A percentile compares a stretch with the other conserved stretches of the same genome.
Evolutionary conservation across 441 rosid genomes (phyloP).

Genomic region (Populus hybrid): DNA sequence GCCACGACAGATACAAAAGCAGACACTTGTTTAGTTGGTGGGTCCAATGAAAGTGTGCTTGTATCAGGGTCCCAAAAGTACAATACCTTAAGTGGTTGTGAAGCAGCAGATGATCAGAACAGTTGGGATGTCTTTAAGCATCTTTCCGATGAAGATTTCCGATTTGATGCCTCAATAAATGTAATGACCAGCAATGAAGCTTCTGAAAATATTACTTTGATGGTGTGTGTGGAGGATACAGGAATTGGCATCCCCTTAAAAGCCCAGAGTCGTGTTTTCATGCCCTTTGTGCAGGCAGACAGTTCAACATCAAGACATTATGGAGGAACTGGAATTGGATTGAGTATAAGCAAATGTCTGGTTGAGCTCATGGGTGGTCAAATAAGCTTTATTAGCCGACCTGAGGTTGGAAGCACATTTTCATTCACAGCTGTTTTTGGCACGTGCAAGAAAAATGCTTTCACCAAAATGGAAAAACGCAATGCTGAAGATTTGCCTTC

Average conservation of each 20-base stretch:
- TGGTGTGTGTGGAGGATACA: conserved; percentile 90
- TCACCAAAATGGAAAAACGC: conserved; percentile 41
- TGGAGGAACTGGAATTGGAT: conserved; percentile 97
- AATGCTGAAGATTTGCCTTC: conserved; percentile 65
- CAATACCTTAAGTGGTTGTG: conserved; percentile 82
- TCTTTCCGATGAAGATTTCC: conserved; percentile 46
- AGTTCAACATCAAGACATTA: conserved; percentile 89
- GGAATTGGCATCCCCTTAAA: conserved; percentile 84
- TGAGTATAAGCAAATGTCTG: conserved; percentile 91
- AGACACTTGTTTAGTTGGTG: conserved; percentile 45
- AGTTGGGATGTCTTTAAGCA: conserved; percentile 82
- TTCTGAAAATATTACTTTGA: conserved; percentile 50
- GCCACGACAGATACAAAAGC: conserved; percentile 34
- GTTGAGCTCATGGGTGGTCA: conserved; percentile 93
- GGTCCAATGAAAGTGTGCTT: conserved; percentile 38
- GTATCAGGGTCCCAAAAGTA: conserved; percentile 34
- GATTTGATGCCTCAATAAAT: conserved; percentile 28
- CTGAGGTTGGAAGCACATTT: conserved; percentile 85
- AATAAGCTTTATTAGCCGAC: conserved; percentile 75
- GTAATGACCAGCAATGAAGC: conserved; percentile 29
- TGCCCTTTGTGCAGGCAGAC: conserved; percentile 96
- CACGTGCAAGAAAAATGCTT: conserved; percentile 40
- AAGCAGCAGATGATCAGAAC: conserved; percentile 80
- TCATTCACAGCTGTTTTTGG: conserved; percentile 65
- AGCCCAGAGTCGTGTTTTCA: conserved; percentile 86